A percentile compares a stretch with the other conserved stretches of the same genome.
phyloP scores from a whole-genome alignment of 305 asterid species.

The Rubia balearica region DNA sequence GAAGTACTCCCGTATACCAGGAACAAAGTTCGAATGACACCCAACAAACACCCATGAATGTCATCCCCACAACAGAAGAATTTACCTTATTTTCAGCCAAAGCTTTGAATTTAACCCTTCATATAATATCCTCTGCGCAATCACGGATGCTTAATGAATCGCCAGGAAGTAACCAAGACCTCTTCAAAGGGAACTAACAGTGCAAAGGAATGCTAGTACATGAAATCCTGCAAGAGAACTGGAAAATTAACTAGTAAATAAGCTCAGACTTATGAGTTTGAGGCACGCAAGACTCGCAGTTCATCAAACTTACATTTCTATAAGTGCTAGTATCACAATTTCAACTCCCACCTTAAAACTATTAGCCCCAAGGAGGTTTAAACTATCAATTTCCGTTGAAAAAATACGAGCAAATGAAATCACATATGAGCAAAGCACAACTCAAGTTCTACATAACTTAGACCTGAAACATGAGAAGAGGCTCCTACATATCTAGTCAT shows the following conservation, averaged over 20 bases:
- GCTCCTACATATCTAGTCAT: background rate
- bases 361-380: background rate
- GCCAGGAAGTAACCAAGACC: conserved; percentile 1
- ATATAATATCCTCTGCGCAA: background rate
- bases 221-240: conserved; percentile 14
- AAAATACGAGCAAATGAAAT: background rate
- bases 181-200: background rate
- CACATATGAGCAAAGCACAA: background rate
- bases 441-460: background rate
- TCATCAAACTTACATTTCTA: background rate
- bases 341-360: background rate
- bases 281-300: background rate
- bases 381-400: background rate
- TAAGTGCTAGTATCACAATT: background rate
- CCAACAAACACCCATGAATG: background rate
- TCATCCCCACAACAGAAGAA: background rate
- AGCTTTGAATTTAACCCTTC: conserved; percentile 16
- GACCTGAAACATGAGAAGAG: background rate
- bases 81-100: conserved; percentile 11
- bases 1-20: background rate
- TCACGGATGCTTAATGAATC: background rate
- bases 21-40: background rate
- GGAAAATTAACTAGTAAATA: background rate
- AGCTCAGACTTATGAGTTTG: background rate
- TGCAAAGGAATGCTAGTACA: background rate